Conservation (phyloP, 768 basidiomycete genomes). For the Psilocybe cubensis region DNA sequence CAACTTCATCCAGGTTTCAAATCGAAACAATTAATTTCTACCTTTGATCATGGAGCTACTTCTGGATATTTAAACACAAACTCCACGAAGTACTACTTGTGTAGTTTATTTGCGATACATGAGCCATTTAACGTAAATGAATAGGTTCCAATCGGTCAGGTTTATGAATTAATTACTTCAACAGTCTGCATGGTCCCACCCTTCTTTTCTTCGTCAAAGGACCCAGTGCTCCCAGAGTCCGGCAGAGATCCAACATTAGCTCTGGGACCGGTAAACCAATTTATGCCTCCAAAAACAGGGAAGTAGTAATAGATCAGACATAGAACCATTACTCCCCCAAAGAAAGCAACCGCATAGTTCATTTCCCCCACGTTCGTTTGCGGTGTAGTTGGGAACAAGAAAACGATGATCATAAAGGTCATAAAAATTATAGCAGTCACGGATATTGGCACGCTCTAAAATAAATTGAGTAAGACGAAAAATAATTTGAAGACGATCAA, state of each 20-base stretch:
- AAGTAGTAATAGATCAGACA: conserved; percentile 70
- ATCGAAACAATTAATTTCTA: too few species aligned
- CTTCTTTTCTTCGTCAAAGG: background rate
- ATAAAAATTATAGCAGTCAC: conserved; percentile 63
- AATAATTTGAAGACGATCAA: background rate
- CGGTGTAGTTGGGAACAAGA: conserved; percentile 65
- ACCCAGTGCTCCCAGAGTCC: background rate
- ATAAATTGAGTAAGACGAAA: background rate
- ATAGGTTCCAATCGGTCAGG: too few species aligned
- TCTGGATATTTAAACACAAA: too few species aligned
- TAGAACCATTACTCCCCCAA: conserved; percentile 59
- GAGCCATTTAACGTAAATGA: too few species aligned
- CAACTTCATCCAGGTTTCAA: too few species aligned
- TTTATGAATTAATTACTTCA: background rate
- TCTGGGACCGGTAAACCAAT: conserved; percentile 76
- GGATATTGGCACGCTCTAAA: conserved; percentile 60
- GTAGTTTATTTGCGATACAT: too few species aligned
- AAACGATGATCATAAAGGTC: conserved; percentile 63
- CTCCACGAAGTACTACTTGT: too few species aligned
- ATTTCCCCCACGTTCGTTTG: conserved; percentile 47
- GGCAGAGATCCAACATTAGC: conserved; percentile 32
- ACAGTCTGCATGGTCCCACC: background rate
- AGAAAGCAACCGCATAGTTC: conserved; percentile 76
- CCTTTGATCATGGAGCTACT: too few species aligned
- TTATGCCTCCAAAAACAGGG: conserved; percentile 67